A percentile compares a stretch with the other conserved stretches of the same genome.
Evolutionary conservation across 305 asterid species (phyloP).

Genomic region (Lippia alba): DNA sequence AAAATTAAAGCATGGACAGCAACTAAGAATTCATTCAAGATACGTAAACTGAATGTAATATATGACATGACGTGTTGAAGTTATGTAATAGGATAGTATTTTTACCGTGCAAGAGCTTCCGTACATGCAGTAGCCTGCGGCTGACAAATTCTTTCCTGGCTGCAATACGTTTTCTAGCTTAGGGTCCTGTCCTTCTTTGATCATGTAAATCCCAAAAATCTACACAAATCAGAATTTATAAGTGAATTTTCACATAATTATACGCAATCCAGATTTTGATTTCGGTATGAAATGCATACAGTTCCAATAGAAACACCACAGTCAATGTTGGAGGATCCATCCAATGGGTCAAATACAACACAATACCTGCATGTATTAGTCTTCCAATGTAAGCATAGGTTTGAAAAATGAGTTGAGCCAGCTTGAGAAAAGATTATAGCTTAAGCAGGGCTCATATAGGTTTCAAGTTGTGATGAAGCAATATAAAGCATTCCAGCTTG

Average conservation of each 20-base stretch:
- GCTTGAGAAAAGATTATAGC: not conserved
- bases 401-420: not conserved
- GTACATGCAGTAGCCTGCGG: slow-evolving; percentile 98
- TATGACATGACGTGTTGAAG: not conserved
- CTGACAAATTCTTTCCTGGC: slow-evolving; percentile 93
- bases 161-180: slow-evolving; percentile 80
- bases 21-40: not conserved
- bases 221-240: slow-evolving; percentile 38
- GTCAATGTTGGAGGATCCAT: slow-evolving; percentile 98
- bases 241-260: slow-evolving; percentile 8
- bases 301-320: slow-evolving; percentile 99
- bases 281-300: slow-evolving; percentile 48
- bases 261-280: not conserved
- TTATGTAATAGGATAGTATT: not conserved
- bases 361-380: slow-evolving; percentile 66
- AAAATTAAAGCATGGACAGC: too few relatives aligned
- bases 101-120: slow-evolving; percentile 97
- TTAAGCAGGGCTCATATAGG: not conserved
- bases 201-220: slow-evolving; percentile 88
- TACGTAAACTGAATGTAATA: slow-evolving; percentile 8
- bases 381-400: not conserved
- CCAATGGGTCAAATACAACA: slow-evolving; percentile 97
- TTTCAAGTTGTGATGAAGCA: too few relatives aligned
- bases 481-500: too few relatives aligned
- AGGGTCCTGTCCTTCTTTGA: slow-evolving; percentile 68